Evolutionary conservation across 768 basidiomycete genomes (phyloP).

Genomic region (Agrocybe praecox): DNA sequence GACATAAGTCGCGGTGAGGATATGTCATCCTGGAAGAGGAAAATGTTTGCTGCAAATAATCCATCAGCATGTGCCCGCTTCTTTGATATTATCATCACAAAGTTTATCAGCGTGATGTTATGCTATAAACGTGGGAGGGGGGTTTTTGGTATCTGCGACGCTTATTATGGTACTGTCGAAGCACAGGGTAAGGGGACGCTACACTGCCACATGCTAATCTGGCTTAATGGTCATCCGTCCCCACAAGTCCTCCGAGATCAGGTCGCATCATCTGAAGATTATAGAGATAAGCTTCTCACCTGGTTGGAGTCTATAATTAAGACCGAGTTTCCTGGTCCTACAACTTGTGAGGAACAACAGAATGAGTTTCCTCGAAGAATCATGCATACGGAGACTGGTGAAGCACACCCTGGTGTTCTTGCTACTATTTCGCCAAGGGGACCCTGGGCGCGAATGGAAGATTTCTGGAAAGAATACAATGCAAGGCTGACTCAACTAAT

Average conservation of each 20-base stretch:
- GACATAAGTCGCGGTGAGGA: conserved; percentile 5
- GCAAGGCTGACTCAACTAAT: not conserved
- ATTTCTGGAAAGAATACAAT: conserved; percentile 4
- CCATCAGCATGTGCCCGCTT: conserved; percentile 23
- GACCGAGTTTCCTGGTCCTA: not conserved
- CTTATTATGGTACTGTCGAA: conserved; percentile 16
- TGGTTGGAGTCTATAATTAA: conserved; percentile 14
- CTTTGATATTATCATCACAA: conserved; percentile 19
- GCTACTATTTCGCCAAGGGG: not conserved
- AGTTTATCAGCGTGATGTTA: conserved; percentile 17
- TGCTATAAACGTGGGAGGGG: conserved; percentile 1
- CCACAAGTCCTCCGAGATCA: conserved; percentile 2
- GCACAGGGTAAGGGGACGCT: conserved; percentile 12
- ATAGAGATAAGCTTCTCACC: not conserved
- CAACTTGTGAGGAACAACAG: not conserved
- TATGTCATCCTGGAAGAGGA: conserved; percentile 6
- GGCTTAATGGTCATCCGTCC: conserved; percentile 11
- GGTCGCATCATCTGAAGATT: not conserved
- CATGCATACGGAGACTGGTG: not conserved
- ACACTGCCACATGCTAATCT: conserved; percentile 16
- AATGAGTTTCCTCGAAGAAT: not conserved
- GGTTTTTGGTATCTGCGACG: conserved; percentile 10
- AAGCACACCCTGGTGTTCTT: conserved; percentile 9
- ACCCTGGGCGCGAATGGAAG: too few species aligned
- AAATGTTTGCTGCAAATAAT: conserved; percentile 14